Evolutionary conservation across 495 filamentous ascomycete species (phyloP).

Genomic region (Xanthoparmelia taractica): DNA sequence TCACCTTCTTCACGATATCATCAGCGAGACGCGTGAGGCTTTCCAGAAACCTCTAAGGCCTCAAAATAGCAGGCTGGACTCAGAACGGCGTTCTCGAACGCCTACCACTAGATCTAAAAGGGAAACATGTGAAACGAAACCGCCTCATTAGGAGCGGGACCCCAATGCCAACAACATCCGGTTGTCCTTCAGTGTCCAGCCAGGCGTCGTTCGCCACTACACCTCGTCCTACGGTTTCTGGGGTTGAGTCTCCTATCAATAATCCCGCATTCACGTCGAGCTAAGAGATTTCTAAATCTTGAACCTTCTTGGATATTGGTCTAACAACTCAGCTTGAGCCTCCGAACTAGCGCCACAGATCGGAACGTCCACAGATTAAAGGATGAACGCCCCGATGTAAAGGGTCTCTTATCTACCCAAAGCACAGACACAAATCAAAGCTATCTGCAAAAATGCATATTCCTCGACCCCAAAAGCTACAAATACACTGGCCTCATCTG

Average conservation of each 20-base stretch:
- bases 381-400: neutral
- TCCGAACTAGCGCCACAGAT: too few species aligned
- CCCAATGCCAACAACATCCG: neutral
- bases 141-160: neutral
- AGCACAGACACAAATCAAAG: neutral
- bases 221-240: neutral
- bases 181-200: neutral
- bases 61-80: neutral
- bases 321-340: too few species aligned
- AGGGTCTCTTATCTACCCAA: neutral
- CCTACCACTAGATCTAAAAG: neutral
- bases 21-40: neutral
- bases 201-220: neutral
- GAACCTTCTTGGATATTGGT: too few species aligned
- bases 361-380: neutral
- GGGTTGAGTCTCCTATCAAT: neutral
- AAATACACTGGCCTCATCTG: neutral
- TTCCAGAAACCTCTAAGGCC: neutral
- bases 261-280: too few species aligned
- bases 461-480: neutral
- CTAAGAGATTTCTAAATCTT: too few species aligned
- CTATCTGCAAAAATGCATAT: neutral
- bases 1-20: neutral
- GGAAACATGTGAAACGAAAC: too few species aligned
- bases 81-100: neutral